Conservation (phyloP, 2,329 filamentous ascomycete species). For the Aspergillus alliaceus region DNA sequence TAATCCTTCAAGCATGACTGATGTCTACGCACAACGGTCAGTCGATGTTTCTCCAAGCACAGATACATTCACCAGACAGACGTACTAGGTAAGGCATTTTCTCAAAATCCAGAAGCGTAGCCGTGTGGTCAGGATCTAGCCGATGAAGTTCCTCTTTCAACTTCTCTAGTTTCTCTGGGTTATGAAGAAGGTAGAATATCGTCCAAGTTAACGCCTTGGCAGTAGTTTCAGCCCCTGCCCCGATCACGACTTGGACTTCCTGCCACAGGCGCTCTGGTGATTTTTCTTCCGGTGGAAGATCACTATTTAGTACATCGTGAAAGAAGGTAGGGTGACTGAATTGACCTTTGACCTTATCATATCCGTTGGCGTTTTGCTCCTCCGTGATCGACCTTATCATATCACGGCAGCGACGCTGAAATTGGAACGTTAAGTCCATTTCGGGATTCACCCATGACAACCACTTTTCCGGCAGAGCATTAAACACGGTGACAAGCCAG, state of each 20-base stretch:
- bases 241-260: conserved; percentile 30
- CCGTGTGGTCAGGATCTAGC: conserved; percentile 10
- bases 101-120: conserved; percentile 25
- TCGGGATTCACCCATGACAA: conserved; percentile 5
- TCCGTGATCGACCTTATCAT: conserved; percentile 19
- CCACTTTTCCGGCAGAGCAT: conserved; percentile 1
- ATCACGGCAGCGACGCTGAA: conserved; percentile 13
- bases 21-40: conserved; percentile 14
- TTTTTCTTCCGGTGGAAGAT: conserved; percentile 35
- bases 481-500: conserved; percentile 9
- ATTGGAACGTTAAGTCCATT: conserved; percentile 15
- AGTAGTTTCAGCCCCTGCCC: conserved; percentile 27
- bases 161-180: conserved; percentile 14
- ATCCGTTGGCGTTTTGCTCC: neutral
- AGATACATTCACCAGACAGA: neutral
- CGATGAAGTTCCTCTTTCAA: conserved; percentile 20
- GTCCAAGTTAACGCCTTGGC: conserved; percentile 10
- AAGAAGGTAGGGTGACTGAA: conserved; percentile 26
- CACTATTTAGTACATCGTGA: conserved; percentile 29
- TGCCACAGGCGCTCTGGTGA: conserved; percentile 28
- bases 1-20: conserved; percentile 29
- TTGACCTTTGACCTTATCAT: conserved; percentile 3
- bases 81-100: conserved; percentile 30
- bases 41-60: neutral
- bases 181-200: conserved; percentile 12